A percentile compares a stretch with the other conserved stretches of the same genome.
phyloP scores from a whole-genome alignment of 163 green algal genomes.

The Smithsoniella earleae region DNA sequence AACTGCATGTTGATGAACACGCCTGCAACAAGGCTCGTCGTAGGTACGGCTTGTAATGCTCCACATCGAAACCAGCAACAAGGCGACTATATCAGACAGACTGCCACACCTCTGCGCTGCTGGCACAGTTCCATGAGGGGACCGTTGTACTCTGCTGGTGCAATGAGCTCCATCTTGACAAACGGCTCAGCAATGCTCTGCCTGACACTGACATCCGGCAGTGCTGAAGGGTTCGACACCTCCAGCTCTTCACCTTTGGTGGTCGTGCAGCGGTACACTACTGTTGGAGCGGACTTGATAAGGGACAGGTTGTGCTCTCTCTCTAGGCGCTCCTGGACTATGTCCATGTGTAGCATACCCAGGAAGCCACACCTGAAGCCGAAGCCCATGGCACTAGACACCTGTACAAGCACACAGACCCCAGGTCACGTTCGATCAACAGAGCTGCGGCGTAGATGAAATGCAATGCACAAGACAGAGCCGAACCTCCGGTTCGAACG shows the following conservation, averaged over 20 bases:
- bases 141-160: slow-evolving; percentile 73
- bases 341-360: slow-evolving; percentile 95
- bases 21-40: no score
- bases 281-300: slow-evolving; percentile 87
- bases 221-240: slow-evolving; percentile 47
- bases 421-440: no score
- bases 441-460: no score
- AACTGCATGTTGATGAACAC: slow-evolving; percentile 93
- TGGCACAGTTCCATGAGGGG: slow-evolving; percentile 86
- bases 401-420: slow-evolving; percentile 28
- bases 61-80: no score
- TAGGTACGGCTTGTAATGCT: no score
- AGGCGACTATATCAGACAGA: no score
- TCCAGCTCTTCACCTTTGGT: slow-evolving; percentile 53
- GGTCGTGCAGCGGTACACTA: slow-evolving; percentile 69
- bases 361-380: slow-evolving; percentile 95
- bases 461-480: no score
- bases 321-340: slow-evolving; percentile 90
- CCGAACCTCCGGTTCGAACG: slow-evolving; percentile 70
- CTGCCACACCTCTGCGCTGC: slow-evolving; percentile 42
- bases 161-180: slow-evolving; percentile 68
- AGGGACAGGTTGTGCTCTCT: slow-evolving; percentile 90
- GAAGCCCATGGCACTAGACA: slow-evolving; percentile 87
- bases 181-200: slow-evolving; percentile 65
- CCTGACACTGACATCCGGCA: slow-evolving; percentile 47